Percentiles rank a stretch among this genome's conserved stretches.
Evolutionary conservation across 768 basidiomycete species (phyloP).

Genomic region (Sistotremastrum suecicum): DNA sequence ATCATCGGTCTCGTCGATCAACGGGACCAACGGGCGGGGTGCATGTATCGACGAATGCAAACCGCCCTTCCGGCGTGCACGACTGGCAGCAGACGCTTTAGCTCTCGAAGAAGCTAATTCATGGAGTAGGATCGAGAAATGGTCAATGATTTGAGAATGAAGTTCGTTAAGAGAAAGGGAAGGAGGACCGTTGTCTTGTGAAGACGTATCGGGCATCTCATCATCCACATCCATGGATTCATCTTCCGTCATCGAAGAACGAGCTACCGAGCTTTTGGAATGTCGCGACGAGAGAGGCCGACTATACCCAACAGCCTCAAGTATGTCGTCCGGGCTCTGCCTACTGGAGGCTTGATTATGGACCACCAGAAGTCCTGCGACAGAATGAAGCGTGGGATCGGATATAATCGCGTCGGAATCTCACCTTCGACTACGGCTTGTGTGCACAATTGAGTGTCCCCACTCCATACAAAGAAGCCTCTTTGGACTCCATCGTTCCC

Average conservation of each 20-base stretch:
- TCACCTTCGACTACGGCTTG: conserved; percentile 34
- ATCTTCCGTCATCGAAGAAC: conserved; percentile 22
- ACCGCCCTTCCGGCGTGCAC: background rate
- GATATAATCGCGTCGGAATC: conserved; percentile 5
- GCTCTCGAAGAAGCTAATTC: conserved; percentile 21
- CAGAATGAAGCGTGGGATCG: background rate
- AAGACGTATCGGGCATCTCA: conserved; percentile 15
- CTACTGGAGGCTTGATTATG: background rate
- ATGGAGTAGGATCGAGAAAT: conserved; percentile 48
- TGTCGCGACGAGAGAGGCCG: background rate
- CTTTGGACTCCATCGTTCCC: conserved; percentile 19
- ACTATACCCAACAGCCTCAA: background rate
- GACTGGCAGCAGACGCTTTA: too few relatives aligned
- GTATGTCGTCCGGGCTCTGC: conserved; percentile 1
- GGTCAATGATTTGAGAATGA: conserved; percentile 53
- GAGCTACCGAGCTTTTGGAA: conserved; percentile 3
- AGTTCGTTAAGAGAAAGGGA: conserved; percentile 50
- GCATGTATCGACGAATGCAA: background rate
- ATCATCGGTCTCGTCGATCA: too few relatives aligned
- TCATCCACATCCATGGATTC: conserved; percentile 51
- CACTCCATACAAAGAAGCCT: conserved; percentile 41
- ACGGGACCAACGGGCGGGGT: too few relatives aligned
- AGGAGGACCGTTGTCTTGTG: conserved; percentile 23
- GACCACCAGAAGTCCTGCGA: background rate
- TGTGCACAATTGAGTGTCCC: conserved; percentile 53